These are phyloP conservation scores for Aspergillus heteromorphus DNA, from an alignment of 495 filamentous ascomycete species.

Conservation along the genomic window DNA sequence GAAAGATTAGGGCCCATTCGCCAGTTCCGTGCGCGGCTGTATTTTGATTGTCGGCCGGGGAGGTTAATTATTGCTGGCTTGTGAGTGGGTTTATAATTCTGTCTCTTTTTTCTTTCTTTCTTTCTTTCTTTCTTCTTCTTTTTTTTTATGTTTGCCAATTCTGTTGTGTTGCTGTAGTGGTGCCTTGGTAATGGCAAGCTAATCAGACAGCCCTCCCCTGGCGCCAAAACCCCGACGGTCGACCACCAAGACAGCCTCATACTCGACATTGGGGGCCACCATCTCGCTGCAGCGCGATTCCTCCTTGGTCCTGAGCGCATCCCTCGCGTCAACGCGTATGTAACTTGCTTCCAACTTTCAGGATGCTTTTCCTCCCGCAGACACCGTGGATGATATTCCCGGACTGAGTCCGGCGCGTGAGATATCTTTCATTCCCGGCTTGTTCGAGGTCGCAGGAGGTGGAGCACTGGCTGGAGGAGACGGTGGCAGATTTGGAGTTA, in stretches of 20 bases:
- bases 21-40: conserved; percentile 49
- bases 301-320: conserved; percentile 45
- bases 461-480: conserved; percentile 54
- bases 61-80: neutral
- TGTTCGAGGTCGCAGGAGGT: conserved; percentile 51
- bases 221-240: conserved; percentile 59
- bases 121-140: neutral
- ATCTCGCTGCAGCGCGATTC: conserved; percentile 49
- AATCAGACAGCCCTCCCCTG: conserved; percentile 35
- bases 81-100: neutral
- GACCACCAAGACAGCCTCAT: conserved; percentile 66
- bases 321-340: conserved; percentile 46
- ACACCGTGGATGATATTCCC: conserved; percentile 57
- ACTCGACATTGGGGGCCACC: conserved; percentile 66
- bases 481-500: conserved; percentile 58
- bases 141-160: too few relatives aligned
- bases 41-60: conserved; percentile 44
- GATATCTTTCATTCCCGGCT: conserved; percentile 54
- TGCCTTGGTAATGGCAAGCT: too few relatives aligned
- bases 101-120: neutral
- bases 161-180: too few relatives aligned
- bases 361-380: conserved; percentile 57
- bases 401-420: conserved; percentile 48
- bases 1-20: conserved; percentile 53
- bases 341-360: conserved; percentile 43